Evolutionary conservation across 306 rosid genomes (phyloP).

Genomic region (Inga laurina): DNA sequence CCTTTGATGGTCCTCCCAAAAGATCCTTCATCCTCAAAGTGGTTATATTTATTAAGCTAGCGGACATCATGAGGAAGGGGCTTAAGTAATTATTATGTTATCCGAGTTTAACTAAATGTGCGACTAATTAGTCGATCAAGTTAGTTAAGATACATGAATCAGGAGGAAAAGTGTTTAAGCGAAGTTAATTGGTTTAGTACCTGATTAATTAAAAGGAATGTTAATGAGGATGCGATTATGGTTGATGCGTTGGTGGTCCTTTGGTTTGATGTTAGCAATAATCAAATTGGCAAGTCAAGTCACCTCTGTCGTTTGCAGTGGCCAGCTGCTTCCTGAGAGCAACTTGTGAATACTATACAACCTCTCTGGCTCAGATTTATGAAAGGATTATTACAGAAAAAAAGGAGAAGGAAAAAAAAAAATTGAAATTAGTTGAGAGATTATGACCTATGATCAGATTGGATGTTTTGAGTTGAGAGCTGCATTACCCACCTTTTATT

Average conservation of each 20-base stretch:
- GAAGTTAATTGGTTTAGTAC: not conserved
- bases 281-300: constrained; percentile 1
- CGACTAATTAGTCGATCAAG: not conserved
- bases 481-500: constrained; percentile 9
- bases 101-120: not conserved
- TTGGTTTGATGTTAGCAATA: not conserved
- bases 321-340: not conserved
- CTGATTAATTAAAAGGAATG: not conserved
- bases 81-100: not conserved
- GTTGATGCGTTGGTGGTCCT: not conserved
- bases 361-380: not conserved
- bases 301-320: not conserved
- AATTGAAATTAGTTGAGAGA: constrained; percentile 13
- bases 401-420: not conserved
- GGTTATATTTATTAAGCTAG: not conserved
- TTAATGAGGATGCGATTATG: not conserved
- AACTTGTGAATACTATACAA: constrained; percentile 4
- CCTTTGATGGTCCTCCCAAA: not conserved
- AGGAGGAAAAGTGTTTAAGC: not conserved
- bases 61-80: not conserved
- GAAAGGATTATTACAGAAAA: not conserved
- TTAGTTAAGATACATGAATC: not conserved
- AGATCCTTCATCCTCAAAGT: not conserved
- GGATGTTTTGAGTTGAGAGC: not conserved
- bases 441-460: not conserved